Base-by-base conservation (phyloP, 116 monocot species). In the Dioscorea cayenensis region DNA sequence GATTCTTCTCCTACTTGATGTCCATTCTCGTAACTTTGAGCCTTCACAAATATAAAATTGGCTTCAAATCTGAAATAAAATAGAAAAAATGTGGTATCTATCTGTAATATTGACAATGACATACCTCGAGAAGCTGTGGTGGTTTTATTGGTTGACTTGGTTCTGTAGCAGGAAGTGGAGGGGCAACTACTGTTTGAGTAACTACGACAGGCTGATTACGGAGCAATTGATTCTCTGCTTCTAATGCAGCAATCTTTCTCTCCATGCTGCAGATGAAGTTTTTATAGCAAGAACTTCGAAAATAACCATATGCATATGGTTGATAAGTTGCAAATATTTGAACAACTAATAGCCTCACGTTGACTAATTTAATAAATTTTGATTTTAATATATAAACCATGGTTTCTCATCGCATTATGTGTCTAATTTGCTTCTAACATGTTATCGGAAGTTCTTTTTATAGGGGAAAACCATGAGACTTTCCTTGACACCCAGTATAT, bases 211-310 rank as follows among this genome's bases (percentile, higher is more conserved):
- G 80, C 37, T 36, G 80, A 80, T 60, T 83, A 21, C 64, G 82
- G 28, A 93, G 97, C 66, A 81, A 64, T 79, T 82, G 52, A 77
- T 93, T 97, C 65, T 97, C 97, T 43, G 84, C 79, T 64, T 94
- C 86, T 77, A 99, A 70, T 58, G 51, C 76, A n/a, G 83, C 70
- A 58, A 94, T 84, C 71, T 85, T 90, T 58, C 79, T 77, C 66
- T 93, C 77, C 37, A 92, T 84, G 68, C 90, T 90, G 71, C 22
- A 27, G 68, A 86, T 59, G 18, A 77, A 43, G 49, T 36, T 13
- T 69, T 11, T 23, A 69, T 52, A 10, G 7, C 52, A 3, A 51
- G 43, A 43, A 43, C 43, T 43, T 43, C 4, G 43, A 43, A 32
- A 43, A 43, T 43, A 43, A 43, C 5, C 43, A 43, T 12, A 43